Conservation (phyloP, 179 eudicot genomes). For the Gypsophila paniculata region DNA sequence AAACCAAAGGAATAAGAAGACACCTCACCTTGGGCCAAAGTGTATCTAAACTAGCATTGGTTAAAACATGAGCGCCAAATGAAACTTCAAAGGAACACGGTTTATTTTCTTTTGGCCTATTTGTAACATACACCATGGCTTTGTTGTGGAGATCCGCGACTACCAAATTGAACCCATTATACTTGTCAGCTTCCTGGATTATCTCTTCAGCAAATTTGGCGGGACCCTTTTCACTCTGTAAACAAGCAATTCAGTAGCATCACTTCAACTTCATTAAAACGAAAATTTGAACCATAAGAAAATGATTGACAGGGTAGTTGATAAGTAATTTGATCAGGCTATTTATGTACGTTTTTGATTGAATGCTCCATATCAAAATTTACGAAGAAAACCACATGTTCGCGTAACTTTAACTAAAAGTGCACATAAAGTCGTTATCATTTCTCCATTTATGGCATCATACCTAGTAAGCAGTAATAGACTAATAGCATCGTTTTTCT, state of each 20-base stretch:
- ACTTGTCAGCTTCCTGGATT: constrained; percentile 40
- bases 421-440: neutral
- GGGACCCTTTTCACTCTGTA: constrained; percentile 50
- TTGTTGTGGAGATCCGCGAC: constrained; percentile 46
- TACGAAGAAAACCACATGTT: neutral
- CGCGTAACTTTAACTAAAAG: neutral
- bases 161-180: constrained; percentile 59
- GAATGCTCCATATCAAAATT: neutral
- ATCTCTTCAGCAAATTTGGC: constrained; percentile 50
- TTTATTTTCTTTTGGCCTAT: constrained; percentile 49
- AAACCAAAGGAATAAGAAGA: constrained; percentile 10
- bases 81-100: constrained; percentile 35
- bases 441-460: neutral
- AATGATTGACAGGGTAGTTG: neutral
- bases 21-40: constrained; percentile 67
- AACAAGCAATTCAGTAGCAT: constrained; percentile 14
- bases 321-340: neutral
- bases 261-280: neutral
- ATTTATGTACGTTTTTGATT: neutral
- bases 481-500: neutral
- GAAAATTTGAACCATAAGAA: neutral
- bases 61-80: constrained; percentile 64
- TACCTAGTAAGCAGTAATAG: neutral
- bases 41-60: constrained; percentile 61
- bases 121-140: constrained; percentile 59